These are phyloP conservation scores for Cladophialophora exuberans DNA, from an alignment of 2,329 filamentous ascomycete genomes.

Conservation along the genomic window DNA sequence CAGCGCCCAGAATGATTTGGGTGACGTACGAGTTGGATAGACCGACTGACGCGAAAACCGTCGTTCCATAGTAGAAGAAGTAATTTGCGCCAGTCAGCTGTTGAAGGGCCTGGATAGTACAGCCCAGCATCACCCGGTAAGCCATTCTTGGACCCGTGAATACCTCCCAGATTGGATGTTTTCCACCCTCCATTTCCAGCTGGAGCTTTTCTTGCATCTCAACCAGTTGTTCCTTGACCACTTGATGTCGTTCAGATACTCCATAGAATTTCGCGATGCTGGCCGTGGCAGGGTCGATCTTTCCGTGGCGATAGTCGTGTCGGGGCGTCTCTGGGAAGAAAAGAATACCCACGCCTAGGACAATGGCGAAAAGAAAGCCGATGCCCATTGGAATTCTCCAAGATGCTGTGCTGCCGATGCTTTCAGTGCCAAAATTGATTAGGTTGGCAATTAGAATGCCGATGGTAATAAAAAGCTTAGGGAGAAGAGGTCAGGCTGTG, in stretches of 20 bases:
- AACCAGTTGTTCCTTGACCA: constrained; percentile 55
- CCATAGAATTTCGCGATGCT: constrained; percentile 61
- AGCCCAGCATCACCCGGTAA: constrained; percentile 46
- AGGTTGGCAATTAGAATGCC: constrained; percentile 54
- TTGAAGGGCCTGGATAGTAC: constrained; percentile 47
- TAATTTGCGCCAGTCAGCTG: constrained; percentile 51
- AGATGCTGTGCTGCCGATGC: constrained; percentile 46
- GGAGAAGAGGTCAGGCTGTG: neutral
- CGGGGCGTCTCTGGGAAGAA: constrained; percentile 61
- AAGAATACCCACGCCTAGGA: constrained; percentile 57
- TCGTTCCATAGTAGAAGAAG: constrained; percentile 64
- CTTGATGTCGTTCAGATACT: constrained; percentile 55
- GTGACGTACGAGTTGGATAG: constrained; percentile 68
- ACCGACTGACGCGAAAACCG: constrained; percentile 68
- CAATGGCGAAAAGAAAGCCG: constrained; percentile 58
- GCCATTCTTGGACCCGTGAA: constrained; percentile 48
- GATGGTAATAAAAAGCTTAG: constrained; percentile 50
- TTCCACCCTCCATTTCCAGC: constrained; percentile 50
- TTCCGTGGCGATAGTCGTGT: constrained; percentile 59
- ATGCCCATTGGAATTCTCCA: constrained; percentile 58
- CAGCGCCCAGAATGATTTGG: constrained; percentile 68
- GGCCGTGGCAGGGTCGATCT: constrained; percentile 51
- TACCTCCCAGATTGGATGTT: constrained; percentile 40
- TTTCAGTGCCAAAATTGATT: constrained; percentile 53
- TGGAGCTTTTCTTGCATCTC: constrained; percentile 62